Evolutionary conservation across 441 rosid genomes (phyloP).

Genomic region (Brassica balearica): DNA sequence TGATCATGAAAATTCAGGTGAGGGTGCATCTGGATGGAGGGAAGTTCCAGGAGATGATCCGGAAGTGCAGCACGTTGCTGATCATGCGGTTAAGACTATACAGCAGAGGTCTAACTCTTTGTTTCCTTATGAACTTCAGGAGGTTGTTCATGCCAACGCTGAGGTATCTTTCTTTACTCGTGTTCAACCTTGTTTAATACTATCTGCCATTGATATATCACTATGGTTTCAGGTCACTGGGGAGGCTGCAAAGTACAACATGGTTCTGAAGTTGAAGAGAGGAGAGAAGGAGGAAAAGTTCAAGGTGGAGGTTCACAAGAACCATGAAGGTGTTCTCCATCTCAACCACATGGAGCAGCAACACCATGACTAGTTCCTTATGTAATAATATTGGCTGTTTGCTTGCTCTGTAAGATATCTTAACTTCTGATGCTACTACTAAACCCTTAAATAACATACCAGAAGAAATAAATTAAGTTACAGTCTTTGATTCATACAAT

Average conservation of each 20-base stretch:
- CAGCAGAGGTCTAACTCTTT: constrained; percentile 95
- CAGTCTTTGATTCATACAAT: constrained; percentile 34
- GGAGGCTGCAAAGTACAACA: constrained; percentile 59
- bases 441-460: constrained; percentile 36
- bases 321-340: constrained; percentile 65
- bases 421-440: constrained; percentile 37
- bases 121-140: constrained; percentile 78
- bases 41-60: constrained; percentile 82
- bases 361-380: constrained; percentile 46
- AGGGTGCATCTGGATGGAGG: constrained; percentile 68
- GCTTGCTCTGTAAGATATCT: constrained; percentile 31
- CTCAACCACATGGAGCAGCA: constrained; percentile 71
- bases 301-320: constrained; percentile 82
- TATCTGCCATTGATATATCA: neutral
- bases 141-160: constrained; percentile 83
- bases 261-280: constrained; percentile 82
- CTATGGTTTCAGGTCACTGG: constrained; percentile 57
- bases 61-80: constrained; percentile 80
- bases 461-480: constrained; percentile 34
- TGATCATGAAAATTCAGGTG: constrained; percentile 49
- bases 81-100: constrained; percentile 78
- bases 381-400: constrained; percentile 18
- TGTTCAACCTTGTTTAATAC: too few relatives aligned
- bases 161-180: constrained; percentile 52
- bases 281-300: constrained; percentile 83